These are phyloP conservation scores for Lecanicillium sp. DNA, from an alignment of 2,329 filamentous ascomycete species.

Conservation along the genomic window DNA sequence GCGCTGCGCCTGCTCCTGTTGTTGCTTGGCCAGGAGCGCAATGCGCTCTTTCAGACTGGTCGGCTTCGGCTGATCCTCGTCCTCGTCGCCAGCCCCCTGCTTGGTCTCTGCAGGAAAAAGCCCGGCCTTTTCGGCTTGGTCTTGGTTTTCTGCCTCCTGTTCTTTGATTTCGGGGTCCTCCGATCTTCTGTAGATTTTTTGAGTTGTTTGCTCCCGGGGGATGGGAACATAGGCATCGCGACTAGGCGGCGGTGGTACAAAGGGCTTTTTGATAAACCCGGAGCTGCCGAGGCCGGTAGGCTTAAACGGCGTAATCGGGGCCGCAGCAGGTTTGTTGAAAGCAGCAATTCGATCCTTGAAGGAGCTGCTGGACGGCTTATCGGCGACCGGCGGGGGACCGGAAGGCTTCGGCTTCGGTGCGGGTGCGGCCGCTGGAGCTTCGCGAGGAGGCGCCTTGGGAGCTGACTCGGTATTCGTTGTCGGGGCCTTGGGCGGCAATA, in stretches of 20 bases:
- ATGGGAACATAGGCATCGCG: constrained; percentile 85
- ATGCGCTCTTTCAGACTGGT: constrained; percentile 93
- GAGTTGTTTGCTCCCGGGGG: constrained; percentile 60
- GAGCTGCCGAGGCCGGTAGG: constrained; percentile 58
- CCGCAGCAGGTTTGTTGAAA: constrained; percentile 85
- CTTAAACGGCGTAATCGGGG: constrained; percentile 86
- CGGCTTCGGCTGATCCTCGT: constrained; percentile 81
- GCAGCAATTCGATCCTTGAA: constrained; percentile 96
- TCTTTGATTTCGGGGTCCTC: constrained; percentile 73
- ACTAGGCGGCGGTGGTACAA: constrained; percentile 90
- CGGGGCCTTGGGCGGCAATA: constrained; percentile 22
- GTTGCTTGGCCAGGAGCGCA: constrained; percentile 87
- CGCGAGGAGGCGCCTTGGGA: constrained; percentile 29
- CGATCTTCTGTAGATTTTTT: constrained; percentile 77
- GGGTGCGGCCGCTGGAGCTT: constrained; percentile 35
- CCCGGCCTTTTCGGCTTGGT: constrained; percentile 64
- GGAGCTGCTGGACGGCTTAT: constrained; percentile 69
- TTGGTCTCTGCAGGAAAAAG: constrained; percentile 37
- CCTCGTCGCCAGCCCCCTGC: constrained; percentile 45
- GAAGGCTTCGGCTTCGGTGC: constrained; percentile 37
- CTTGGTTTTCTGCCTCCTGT: constrained; percentile 57
- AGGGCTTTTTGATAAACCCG: constrained; percentile 91
- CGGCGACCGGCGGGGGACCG: constrained; percentile 59
- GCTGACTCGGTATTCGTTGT: constrained; percentile 25
- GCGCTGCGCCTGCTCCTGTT: constrained; percentile 79